Evolutionary conservation across 805 yeast species (phyloP).

Genomic region (Kodamaea laetipori): DNA sequence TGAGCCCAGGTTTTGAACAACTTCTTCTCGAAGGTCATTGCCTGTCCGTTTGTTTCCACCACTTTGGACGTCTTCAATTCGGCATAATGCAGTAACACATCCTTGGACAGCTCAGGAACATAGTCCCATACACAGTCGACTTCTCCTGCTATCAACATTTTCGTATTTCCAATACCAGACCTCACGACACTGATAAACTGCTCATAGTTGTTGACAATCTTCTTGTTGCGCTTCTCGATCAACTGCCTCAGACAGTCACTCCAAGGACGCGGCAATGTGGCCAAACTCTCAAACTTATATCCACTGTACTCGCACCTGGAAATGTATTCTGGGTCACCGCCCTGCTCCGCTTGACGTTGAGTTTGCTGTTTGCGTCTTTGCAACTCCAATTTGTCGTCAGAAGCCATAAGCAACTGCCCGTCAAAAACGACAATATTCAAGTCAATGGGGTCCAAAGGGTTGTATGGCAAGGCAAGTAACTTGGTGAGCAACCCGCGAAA

Average conservation of each 20-base stretch:
- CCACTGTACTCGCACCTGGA: conserved; percentile 60
- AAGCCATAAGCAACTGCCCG: conserved; percentile 68
- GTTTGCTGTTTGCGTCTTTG: conserved; percentile 28
- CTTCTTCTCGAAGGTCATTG: conserved; percentile 71
- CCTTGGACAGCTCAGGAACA: conserved; percentile 52
- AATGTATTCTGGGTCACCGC: conserved; percentile 25
- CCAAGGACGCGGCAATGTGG: conserved; percentile 79
- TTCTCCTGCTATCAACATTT: conserved; percentile 80
- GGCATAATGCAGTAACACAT: conserved; percentile 70
- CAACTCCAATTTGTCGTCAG: conserved; percentile 44
- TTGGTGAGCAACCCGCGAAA: conserved; percentile 85
- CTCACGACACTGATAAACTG: conserved; percentile 81
- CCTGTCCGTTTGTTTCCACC: conserved; percentile 57
- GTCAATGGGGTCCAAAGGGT: conserved; percentile 56
- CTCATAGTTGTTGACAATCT: conserved; percentile 65
- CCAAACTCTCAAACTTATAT: conserved; percentile 80
- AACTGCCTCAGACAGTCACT: conserved; percentile 61
- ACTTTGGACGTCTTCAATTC: conserved; percentile 76
- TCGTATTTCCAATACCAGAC: conserved; percentile 78
- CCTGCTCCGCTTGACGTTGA: conserved; percentile 14
- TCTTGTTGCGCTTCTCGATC: conserved; percentile 66
- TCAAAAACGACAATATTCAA: conserved; percentile 71
- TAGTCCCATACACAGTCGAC: conserved; percentile 90
- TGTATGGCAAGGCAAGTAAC: conserved; percentile 68
- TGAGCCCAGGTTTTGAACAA: conserved; percentile 89